Percentiles rank a stretch among this genome's conserved stretches.
These are phyloP conservation scores for Mucuna pruriens DNA, from an alignment of 306 rosid genomes.

Conservation along the genomic window DNA sequence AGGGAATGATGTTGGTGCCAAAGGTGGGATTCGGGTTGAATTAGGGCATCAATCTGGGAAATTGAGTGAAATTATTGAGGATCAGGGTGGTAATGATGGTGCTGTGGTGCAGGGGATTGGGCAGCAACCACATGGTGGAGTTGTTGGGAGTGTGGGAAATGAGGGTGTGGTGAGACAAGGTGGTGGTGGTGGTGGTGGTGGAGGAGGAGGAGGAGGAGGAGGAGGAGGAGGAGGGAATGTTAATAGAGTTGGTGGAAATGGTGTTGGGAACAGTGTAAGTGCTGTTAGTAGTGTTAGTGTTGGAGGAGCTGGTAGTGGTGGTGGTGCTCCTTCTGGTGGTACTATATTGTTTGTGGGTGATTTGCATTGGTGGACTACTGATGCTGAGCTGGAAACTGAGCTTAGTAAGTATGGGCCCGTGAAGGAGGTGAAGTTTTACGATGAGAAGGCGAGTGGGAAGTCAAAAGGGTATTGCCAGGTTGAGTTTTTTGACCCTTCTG, in stretches of 20 bases:
- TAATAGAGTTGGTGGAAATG: constrained; percentile 53
- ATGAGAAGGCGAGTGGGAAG: constrained; percentile 99
- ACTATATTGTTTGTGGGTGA: constrained; percentile 92
- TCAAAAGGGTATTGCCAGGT: constrained; percentile 98
- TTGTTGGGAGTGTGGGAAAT: constrained; percentile 51
- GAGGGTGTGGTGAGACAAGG: constrained; percentile 71
- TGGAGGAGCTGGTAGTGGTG: constrained; percentile 35
- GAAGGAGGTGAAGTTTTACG: constrained; percentile 91
- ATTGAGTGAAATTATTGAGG: constrained; percentile 63
- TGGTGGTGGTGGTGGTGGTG: constrained; percentile 37
- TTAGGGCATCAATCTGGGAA: constrained; percentile 66
- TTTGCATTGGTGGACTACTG: constrained; percentile 99
- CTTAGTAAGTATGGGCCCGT: constrained; percentile 85
- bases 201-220: constrained; percentile 46
- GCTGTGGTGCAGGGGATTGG: constrained; percentile 58
- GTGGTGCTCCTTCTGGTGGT: constrained; percentile 8
- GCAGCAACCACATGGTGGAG: constrained; percentile 57
- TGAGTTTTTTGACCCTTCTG: constrained; percentile 75
- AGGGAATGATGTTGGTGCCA: constrained; percentile 61
- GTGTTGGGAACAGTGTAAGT: constrained; percentile 51
- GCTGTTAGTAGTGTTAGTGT: constrained; percentile 37
- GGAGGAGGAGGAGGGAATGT: constrained; percentile 44
- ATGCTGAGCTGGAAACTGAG: constrained; percentile 85
- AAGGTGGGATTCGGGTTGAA: constrained; percentile 86
- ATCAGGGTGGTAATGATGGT: constrained; percentile 56